Conservation (phyloP, 2,329 filamentous ascomycete genomes). For the Clarireedia hainanense region DNA sequence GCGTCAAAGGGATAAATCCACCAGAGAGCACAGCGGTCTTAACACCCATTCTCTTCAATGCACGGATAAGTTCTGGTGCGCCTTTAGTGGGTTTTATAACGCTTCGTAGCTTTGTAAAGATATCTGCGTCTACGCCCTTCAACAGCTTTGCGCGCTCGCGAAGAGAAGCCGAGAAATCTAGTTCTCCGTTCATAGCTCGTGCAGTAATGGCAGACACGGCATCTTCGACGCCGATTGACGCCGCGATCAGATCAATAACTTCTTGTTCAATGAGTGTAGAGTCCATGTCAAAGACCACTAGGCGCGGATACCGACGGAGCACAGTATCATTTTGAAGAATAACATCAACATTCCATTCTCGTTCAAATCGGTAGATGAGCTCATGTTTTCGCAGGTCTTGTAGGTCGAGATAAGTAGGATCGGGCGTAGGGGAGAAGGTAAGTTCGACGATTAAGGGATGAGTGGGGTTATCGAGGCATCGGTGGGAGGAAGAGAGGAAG, state of each 20-base stretch:
- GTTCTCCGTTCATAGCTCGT: conserved; percentile 90
- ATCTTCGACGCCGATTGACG: conserved; percentile 72
- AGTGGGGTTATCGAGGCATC: conserved; percentile 53
- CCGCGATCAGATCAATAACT: conserved; percentile 91
- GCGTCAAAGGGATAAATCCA: conserved; percentile 82
- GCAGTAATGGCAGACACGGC: conserved; percentile 84
- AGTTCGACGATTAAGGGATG: conserved; percentile 60
- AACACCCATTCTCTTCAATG: conserved; percentile 70
- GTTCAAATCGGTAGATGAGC: conserved; percentile 75
- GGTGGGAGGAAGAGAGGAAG: conserved; percentile 52
- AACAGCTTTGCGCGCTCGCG: conserved; percentile 73
- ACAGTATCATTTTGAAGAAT: conserved; percentile 66
- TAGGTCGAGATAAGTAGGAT: conserved; percentile 55
- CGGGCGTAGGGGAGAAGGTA: conserved; percentile 52
- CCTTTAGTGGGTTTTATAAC: conserved; percentile 77
- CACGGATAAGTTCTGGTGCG: conserved; percentile 64
- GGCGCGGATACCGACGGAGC: conserved; percentile 70
- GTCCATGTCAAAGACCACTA: conserved; percentile 98
- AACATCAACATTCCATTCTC: conserved; percentile 83
- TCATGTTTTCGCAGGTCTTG: conserved; percentile 71
- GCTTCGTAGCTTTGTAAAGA: conserved; percentile 70
- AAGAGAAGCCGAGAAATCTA: conserved; percentile 83
- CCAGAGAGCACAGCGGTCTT: conserved; percentile 88
- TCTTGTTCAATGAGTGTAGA: conserved; percentile 95
- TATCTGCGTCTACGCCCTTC: conserved; percentile 67